Evolutionary conservation across 2,329 filamentous ascomycete genomes (phyloP), one percentile per base, ranked within the genome.

Genomic region (Aspergillus ochraceoroseus): DNA sequence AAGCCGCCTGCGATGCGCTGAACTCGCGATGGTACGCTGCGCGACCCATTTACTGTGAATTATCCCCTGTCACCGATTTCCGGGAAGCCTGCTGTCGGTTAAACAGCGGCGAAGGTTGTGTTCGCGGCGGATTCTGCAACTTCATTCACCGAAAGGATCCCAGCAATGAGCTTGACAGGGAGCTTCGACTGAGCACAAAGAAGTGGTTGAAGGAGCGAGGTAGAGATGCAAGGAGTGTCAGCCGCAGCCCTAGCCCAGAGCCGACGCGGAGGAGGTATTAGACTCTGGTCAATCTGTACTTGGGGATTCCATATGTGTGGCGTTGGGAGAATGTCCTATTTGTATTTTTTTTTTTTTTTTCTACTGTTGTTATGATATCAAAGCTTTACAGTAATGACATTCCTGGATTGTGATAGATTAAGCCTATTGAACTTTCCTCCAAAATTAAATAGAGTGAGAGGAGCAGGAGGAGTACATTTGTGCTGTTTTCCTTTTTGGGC

Each of bases 81-180:
- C 79, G 92, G 63, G 92, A 98, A 73, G 92, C 92, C 12, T 98
- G 92, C 66, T 98, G 92, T 70, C 79, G 92, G 39, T 75, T 96
- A 17, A 98, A 98, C 62, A 85, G 79, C 26, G 92, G 92, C 48
- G 92, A 96, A 67, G 92, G 92, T 30, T 98, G 92, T 68, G 88
- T 95, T 29, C 78, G 92, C 51, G 92, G 89, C 48, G 92, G 92
- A 20, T 96, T 96, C 73, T 98, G 92, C 76, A 98, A 98, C 68
- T 98, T 98, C 67, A 98, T 98, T 52, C 92, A 98, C 66, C 80
- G 92, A 61, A 98, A 98, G 74, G 92, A 96, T 63, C 92, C 92
- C 3, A 80, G 78, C 54, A 74, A 87, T 7, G 90, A 96, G 70
- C 72, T 98, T 55, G 92, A 98, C 48, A 73, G 83, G 49, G 92